Conservation (phyloP, 768 basidiomycete species). For the Infundibulicybe gibba region DNA sequence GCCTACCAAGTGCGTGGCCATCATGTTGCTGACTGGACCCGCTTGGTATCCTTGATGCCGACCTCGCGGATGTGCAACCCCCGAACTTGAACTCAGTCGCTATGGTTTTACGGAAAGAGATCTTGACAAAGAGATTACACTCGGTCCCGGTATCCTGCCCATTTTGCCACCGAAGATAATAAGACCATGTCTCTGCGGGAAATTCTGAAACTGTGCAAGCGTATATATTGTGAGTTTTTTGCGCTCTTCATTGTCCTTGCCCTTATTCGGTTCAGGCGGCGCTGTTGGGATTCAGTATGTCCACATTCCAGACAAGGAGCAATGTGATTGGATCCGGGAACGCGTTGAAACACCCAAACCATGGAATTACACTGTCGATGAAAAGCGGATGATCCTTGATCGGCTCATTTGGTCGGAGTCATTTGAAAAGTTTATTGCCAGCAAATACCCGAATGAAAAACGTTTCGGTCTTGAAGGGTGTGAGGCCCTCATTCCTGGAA, state of each 20-base stretch:
- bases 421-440: constrained; percentile 97
- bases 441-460: constrained; percentile 99
- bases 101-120: constrained; percentile 96
- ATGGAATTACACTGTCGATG: constrained; percentile 97
- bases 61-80: constrained; percentile 77
- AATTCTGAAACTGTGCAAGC: constrained; percentile 85
- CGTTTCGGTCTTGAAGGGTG: constrained; percentile 98
- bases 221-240: constrained; percentile 82
- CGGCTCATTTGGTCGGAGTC: constrained; percentile 99
- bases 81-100: constrained; percentile 89
- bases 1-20: constrained; percentile 99
- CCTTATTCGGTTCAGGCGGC: constrained; percentile 50
- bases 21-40: constrained; percentile 96
- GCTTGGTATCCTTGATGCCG: constrained; percentile 87
- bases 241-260: neutral
- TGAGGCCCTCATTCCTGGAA: constrained; percentile 95
- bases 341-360: constrained; percentile 94
- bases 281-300: constrained; percentile 88
- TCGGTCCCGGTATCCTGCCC: constrained; percentile 93
- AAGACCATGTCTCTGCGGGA: constrained; percentile 88
- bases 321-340: constrained; percentile 99
- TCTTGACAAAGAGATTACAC: constrained; percentile 89
- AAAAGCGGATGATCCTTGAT: constrained; percentile 99
- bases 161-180: constrained; percentile 84
- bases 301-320: constrained; percentile 97